phyloP scores from a whole-genome alignment of 1,284 basidiomycete genomes.

The Austropuccinia psidii region DNA sequence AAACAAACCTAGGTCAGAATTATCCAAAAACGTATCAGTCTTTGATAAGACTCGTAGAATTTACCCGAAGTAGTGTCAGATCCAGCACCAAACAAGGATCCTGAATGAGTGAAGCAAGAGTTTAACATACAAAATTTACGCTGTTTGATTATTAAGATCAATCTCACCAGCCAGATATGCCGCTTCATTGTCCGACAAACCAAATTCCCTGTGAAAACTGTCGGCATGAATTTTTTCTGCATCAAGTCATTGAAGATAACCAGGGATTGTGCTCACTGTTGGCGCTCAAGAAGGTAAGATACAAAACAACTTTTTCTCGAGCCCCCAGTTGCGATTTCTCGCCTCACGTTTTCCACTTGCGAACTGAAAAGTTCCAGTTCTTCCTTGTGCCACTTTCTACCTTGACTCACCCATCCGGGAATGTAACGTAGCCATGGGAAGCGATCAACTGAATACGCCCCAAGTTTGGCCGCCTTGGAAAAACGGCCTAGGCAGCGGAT shows the following conservation, averaged over 20 bases:
- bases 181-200: slow-evolving; percentile 35
- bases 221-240: neutral
- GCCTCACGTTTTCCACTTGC: slow-evolving; percentile 52
- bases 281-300: slow-evolving; percentile 25
- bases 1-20: slow-evolving; percentile 47
- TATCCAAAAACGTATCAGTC: neutral
- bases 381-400: slow-evolving; percentile 55
- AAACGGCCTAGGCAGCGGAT: slow-evolving; percentile 53
- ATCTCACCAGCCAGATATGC: slow-evolving; percentile 39
- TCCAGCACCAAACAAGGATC: slow-evolving; percentile 30
- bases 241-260: neutral
- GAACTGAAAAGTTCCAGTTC: slow-evolving; percentile 56
- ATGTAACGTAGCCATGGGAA: slow-evolving; percentile 56
- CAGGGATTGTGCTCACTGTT: neutral
- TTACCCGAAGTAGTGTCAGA: slow-evolving; percentile 35
- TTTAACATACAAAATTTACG: neutral
- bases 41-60: neutral
- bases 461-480: slow-evolving; percentile 54
- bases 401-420: slow-evolving; percentile 56
- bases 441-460: slow-evolving; percentile 56
- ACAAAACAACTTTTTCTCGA: slow-evolving; percentile 12
- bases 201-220: slow-evolving; percentile 11
- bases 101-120: neutral
- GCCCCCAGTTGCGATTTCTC: slow-evolving; percentile 49
- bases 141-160: neutral